Percentiles rank a stretch among this genome's conserved stretches.
Evolutionary conservation across 225 moss, liverwort and hornwort genomes (phyloP).

Genomic region (Marchantia polymorpha): DNA sequence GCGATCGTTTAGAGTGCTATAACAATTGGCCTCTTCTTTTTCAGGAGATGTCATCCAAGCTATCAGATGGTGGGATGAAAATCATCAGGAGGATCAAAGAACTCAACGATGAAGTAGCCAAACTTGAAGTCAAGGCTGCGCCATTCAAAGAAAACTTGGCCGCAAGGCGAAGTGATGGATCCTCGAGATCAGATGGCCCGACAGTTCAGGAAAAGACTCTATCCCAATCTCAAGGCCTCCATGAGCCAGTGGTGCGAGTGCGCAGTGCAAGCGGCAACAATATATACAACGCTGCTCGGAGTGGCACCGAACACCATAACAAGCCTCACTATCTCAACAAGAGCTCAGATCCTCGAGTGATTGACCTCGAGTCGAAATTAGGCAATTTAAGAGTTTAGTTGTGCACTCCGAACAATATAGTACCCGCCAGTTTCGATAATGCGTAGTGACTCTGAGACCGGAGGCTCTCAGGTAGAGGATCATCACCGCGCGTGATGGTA

Average conservation of each 20-base stretch:
- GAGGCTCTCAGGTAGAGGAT: not conserved
- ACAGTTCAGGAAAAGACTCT: not conserved
- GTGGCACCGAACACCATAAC: not conserved
- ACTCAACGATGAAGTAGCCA: constrained; percentile 39
- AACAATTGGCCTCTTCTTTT: not conserved
- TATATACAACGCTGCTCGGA: constrained; percentile 18
- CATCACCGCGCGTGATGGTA: not conserved
- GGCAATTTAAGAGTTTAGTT: not conserved
- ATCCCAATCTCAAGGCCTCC: not conserved
- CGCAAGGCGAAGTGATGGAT: not conserved
- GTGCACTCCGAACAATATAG: not conserved
- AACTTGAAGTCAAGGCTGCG: constrained; percentile 51
- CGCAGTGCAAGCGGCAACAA: constrained; percentile 43
- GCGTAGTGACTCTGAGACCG: not conserved
- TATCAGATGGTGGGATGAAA: constrained; percentile 62
- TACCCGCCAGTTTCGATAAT: not conserved
- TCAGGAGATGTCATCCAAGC: constrained; percentile 60
- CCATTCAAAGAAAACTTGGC: constrained; percentile 29
- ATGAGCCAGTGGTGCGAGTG: constrained; percentile 20
- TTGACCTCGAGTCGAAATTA: not conserved
- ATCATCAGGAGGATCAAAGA: constrained; percentile 69
- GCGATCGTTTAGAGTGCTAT: not conserved
- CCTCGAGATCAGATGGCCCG: not conserved
- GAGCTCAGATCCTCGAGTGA: not conserved
- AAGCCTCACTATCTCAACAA: not conserved